These are phyloP conservation scores for Musa acuminata DNA, from an alignment of 176 grass and related monocot species.

Conservation along the genomic window DNA sequence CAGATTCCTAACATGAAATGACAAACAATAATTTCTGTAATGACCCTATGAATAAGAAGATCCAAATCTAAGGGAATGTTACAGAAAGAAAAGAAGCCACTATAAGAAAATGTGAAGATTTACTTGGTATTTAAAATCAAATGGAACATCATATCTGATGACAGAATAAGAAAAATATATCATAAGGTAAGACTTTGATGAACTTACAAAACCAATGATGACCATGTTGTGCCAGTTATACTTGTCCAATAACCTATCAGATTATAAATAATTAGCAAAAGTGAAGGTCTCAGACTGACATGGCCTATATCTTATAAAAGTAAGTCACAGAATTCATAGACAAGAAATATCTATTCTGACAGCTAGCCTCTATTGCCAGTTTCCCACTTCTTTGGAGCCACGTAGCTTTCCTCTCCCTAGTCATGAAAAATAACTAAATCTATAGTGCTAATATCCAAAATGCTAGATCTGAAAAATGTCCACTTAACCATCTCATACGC, in stretches of 20 bases:
- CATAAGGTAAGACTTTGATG: not conserved
- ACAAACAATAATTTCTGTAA: too few relatives aligned
- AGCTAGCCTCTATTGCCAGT: not conserved
- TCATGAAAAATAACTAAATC: not conserved
- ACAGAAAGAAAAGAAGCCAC: not conserved
- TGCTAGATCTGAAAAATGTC: too few relatives aligned
- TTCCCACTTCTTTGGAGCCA: not conserved
- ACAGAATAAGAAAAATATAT: not conserved
- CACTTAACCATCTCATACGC: too few relatives aligned
- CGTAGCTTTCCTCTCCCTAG: not conserved
- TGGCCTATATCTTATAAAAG: not conserved
- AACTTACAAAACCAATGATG: slow-evolving; percentile 1
- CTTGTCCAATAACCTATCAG: not conserved
- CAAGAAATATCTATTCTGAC: not conserved
- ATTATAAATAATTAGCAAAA: not conserved
- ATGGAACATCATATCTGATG: not conserved
- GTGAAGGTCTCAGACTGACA: not conserved
- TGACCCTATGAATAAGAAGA: too few relatives aligned
- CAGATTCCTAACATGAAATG: too few relatives aligned
- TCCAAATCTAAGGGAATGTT: too few relatives aligned
- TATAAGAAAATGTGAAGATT: not conserved
- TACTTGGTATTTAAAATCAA: not conserved
- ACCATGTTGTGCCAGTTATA: not conserved
- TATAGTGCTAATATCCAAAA: too few relatives aligned
- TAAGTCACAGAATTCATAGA: not conserved